Conservation (phyloP, 1,139 yeast species). For the Yarrowia galli region DNA sequence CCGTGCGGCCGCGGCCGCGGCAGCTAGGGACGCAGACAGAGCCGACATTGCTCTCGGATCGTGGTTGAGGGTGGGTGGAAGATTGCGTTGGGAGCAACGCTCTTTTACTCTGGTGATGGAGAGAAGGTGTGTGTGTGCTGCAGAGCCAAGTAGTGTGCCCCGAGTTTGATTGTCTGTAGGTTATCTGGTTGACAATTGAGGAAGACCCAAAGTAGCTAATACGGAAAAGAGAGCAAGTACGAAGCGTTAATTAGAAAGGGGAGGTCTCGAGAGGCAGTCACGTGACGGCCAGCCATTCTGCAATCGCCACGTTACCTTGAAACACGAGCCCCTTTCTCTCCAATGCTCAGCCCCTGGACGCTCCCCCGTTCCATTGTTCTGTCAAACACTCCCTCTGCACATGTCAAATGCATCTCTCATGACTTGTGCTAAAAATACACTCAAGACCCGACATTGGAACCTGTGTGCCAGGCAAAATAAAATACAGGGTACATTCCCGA, state of each 20-base stretch:
- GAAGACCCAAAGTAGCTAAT: slow-evolving; percentile 35
- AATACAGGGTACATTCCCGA: slow-evolving; percentile 18
- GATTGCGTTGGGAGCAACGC: slow-evolving; percentile 33
- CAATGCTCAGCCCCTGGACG: slow-evolving; percentile 30
- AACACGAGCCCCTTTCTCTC: slow-evolving; percentile 1
- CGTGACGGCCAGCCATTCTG: neutral
- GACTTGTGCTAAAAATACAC: slow-evolving; percentile 34
- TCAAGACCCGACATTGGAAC: slow-evolving; percentile 3
- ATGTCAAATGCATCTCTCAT: slow-evolving; percentile 34
- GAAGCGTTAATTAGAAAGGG: slow-evolving; percentile 19
- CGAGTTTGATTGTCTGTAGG: slow-evolving; percentile 38
- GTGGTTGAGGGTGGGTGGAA: slow-evolving; percentile 3
- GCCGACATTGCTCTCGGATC: slow-evolving; percentile 37
- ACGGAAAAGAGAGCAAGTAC: slow-evolving; percentile 34
- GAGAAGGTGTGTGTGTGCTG: slow-evolving; percentile 29
- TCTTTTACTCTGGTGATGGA: slow-evolving; percentile 33
- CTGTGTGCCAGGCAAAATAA: neutral
- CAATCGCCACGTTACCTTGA: neutral
- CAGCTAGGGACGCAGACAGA: slow-evolving; percentile 39
- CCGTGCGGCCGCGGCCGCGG: slow-evolving; percentile 39
- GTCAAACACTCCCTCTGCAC: slow-evolving; percentile 26
- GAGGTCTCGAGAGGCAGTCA: neutral
- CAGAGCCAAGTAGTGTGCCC: slow-evolving; percentile 35
- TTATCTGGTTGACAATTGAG: slow-evolving; percentile 30
- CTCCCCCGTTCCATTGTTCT: slow-evolving; percentile 14